Conservation (phyloP, 257 asterid species). For the Capsicum pubescens region DNA sequence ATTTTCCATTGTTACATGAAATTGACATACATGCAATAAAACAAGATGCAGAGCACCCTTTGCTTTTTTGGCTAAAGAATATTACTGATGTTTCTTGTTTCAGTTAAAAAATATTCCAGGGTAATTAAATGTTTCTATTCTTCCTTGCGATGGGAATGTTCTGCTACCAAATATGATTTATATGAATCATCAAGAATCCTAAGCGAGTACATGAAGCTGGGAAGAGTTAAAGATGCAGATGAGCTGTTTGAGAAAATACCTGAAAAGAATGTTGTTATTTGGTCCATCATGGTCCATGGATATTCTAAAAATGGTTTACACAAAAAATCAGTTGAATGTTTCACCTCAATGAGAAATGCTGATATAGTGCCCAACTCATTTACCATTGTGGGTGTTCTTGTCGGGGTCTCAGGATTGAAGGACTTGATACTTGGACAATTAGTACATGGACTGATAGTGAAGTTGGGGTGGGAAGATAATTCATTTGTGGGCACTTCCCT, state of each 20-base stretch:
- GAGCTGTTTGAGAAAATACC: slow-evolving; percentile 31
- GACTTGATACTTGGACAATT: slow-evolving; percentile 27
- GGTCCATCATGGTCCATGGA: slow-evolving; percentile 40
- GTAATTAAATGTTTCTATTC: background rate
- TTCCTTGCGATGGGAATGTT: background rate
- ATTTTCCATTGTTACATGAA: too few species aligned
- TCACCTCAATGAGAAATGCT: slow-evolving; percentile 29
- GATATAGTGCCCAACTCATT: slow-evolving; percentile 30
- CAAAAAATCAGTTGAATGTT: slow-evolving; percentile 1
- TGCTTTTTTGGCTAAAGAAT: background rate
- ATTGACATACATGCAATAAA: too few species aligned
- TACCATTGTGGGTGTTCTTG: slow-evolving; percentile 36
- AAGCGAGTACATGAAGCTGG: slow-evolving; percentile 21
- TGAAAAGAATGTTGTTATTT: slow-evolving; percentile 33
- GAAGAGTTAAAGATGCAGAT: slow-evolving; percentile 32
- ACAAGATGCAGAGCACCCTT: background rate
- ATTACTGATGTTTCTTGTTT: slow-evolving; percentile 22
- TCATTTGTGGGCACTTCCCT: slow-evolving; percentile 35
- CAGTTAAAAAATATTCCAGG: background rate
- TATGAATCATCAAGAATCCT: background rate
- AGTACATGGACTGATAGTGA: slow-evolving; percentile 32
- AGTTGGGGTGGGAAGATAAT: slow-evolving; percentile 33
- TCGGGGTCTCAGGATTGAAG: slow-evolving; percentile 27
- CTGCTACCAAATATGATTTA: slow-evolving; percentile 5
- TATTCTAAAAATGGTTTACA: slow-evolving; percentile 29